Base-by-base conservation (phyloP, 176 grass and related monocot species). In the Saccharum officinarum region DNA sequence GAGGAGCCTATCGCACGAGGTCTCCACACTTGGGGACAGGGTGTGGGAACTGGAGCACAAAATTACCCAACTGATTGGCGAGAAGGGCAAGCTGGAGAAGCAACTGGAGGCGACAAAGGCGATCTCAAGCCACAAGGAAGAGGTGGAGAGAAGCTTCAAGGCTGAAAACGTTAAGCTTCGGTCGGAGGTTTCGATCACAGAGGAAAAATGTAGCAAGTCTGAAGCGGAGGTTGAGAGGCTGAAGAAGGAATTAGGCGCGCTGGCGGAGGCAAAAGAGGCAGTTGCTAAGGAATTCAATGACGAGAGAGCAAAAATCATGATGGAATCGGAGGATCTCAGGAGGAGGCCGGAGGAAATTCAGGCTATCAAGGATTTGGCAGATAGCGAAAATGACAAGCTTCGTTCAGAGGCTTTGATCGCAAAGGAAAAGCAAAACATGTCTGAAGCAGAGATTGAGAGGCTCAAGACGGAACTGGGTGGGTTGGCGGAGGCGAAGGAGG, bases 61-160 rank as follows among this genome's bases (percentile, higher is more conserved):
- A 8, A 80, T 22, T 12, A 47, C 47, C 45, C 59, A 81, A 15
- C 33, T 85, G 22, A 1, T n/a, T 0, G 0, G 30, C 10, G 77
- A 89, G 54, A 79, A 80, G 68, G 49, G 7, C 12, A 84, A 81
- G 17, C 22, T 89, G 16, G 54, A 57, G 61, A 75, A 81, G 78
- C 57, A 76, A 34, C 31, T 74, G 39, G 72, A 76, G 70, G 64
- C 69, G 28, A 71, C 30, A 3, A 84, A 68, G 47, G 26, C 28
- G 5, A 33, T 78, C n/a, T 11, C 25, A 40, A 67, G 80, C 10
- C 71, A 78, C 28, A 88, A 88, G 50, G 69, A 67, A 33, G 80
- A 67, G 36, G 42, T 52, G 73, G 72, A 71, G 74, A 82, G 60
- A 15, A 78, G 74, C 61, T 33, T 82, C 17, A 87, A 71, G 72